These are phyloP conservation scores for Myxozyma udenii DNA, from an alignment of 805 yeast genomes.

Conservation along the genomic window DNA sequence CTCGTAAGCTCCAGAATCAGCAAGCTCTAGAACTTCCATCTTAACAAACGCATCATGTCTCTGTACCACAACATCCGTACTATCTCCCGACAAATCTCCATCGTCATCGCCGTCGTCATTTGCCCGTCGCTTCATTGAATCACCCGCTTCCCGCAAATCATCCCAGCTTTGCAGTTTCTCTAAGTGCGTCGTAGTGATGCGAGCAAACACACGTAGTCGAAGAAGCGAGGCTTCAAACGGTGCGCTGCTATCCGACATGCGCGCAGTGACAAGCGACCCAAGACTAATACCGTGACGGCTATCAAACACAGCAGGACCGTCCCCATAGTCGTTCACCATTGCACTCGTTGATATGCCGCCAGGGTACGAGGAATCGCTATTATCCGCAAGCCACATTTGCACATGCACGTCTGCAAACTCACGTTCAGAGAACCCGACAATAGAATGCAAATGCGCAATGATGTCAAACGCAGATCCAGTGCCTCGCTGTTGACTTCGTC, in stretches of 20 bases:
- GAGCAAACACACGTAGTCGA: conserved; percentile 24
- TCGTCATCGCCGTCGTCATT: not conserved
- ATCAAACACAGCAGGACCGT: conserved; percentile 23
- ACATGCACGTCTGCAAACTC: conserved; percentile 32
- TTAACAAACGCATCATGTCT: conserved; percentile 26
- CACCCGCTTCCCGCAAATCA: conserved; percentile 26
- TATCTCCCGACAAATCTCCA: not conserved
- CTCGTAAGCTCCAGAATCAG: conserved; percentile 25
- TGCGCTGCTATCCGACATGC: not conserved
- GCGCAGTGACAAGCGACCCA: not conserved
- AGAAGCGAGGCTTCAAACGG: conserved; percentile 5
- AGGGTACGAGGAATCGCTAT: conserved; percentile 5
- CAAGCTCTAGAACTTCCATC: conserved; percentile 22
- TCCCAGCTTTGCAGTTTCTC: conserved; percentile 33
- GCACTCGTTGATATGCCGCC: conserved; percentile 27
- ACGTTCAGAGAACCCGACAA: conserved; percentile 30
- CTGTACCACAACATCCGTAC: not conserved
- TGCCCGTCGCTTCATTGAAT: not conserved
- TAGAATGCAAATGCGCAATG: conserved; percentile 11
- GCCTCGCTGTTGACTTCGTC: not conserved
- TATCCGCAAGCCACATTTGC: conserved; percentile 14
- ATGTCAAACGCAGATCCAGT: conserved; percentile 10
- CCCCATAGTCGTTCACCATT: conserved; percentile 22
- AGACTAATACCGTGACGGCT: conserved; percentile 15
- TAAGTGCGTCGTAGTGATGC: conserved; percentile 21